Evolutionary conservation across 805 yeast species (phyloP).

Genomic region (Blastobotrys robertii): DNA sequence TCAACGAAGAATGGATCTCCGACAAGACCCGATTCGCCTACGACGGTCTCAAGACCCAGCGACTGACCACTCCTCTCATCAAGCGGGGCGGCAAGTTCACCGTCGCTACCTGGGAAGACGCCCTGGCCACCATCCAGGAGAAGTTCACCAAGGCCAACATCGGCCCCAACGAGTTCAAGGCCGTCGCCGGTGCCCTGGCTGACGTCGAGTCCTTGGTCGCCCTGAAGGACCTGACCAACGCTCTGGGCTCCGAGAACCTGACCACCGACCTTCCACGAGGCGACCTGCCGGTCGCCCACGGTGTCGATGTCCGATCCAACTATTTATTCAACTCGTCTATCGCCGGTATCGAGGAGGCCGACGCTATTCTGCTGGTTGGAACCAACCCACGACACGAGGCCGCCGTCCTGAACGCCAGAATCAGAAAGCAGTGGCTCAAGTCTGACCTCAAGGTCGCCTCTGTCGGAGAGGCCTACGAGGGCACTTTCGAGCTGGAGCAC

Average conservation of each 20-base stretch:
- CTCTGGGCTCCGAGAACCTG: conserved; percentile 71
- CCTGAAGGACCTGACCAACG: conserved; percentile 67
- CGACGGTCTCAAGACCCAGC: conserved; percentile 79
- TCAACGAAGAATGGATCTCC: conserved; percentile 86
- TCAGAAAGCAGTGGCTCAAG: conserved; percentile 71
- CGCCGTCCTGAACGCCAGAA: conserved; percentile 75
- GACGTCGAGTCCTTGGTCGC: conserved; percentile 81
- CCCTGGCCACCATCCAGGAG: conserved; percentile 56
- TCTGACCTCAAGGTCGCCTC: conserved; percentile 54
- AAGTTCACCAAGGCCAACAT: conserved; percentile 50
- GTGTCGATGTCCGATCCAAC: conserved; percentile 68
- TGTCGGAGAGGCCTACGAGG: conserved; percentile 68
- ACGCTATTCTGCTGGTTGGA: conserved; percentile 69
- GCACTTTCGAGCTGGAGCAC: conserved; percentile 58
- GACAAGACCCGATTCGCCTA: conserved; percentile 80
- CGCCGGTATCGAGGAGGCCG: conserved; percentile 74
- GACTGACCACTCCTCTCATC: conserved; percentile 72
- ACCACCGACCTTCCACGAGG: conserved; percentile 60
- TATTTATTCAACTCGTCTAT: conserved; percentile 73
- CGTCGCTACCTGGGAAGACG: conserved; percentile 82
- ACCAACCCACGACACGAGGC: conserved; percentile 88
- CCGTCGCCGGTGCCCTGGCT: conserved; percentile 68
- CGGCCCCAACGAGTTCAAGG: conserved; percentile 63
- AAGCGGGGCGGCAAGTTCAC: conserved; percentile 60
- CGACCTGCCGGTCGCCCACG: conserved; percentile 48